Conservation (phyloP, 2,329 filamentous ascomycete genomes). For the Aspergillus clavatus region DNA sequence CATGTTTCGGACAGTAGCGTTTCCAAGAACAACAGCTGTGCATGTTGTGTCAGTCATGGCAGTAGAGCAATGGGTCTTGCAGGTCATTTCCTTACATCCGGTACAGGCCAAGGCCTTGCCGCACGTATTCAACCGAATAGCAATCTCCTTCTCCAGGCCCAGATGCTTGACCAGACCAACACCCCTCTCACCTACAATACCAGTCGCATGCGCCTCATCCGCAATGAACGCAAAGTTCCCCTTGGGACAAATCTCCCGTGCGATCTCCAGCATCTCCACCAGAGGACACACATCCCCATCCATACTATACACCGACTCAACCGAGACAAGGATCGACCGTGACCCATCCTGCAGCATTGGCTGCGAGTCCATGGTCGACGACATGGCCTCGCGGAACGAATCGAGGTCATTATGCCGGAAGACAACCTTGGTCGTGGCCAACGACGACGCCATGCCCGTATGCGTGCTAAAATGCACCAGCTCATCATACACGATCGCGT, state of each 20-base stretch:
- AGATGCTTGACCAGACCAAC: conserved; percentile 39
- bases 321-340: conserved; percentile 35
- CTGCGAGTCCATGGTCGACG: background rate
- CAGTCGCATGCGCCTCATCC: conserved; percentile 48
- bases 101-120: conserved; percentile 48
- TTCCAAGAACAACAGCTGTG: conserved; percentile 56
- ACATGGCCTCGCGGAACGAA: conserved; percentile 15
- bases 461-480: conserved; percentile 66
- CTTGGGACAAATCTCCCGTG: conserved; percentile 29
- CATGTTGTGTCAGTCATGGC: conserved; percentile 15
- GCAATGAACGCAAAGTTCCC: conserved; percentile 23
- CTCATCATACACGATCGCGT: conserved; percentile 60
- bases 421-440: conserved; percentile 38
- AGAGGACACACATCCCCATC: conserved; percentile 45
- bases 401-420: conserved; percentile 36
- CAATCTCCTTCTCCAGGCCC: conserved; percentile 41
- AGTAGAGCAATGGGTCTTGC: background rate
- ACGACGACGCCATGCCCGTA: conserved; percentile 59
- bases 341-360: conserved; percentile 23
- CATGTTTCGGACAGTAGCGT: conserved; percentile 50
- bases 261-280: conserved; percentile 33
- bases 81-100: conserved; percentile 47
- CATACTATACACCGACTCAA: conserved; percentile 48
- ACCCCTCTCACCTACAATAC: conserved; percentile 40
- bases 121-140: conserved; percentile 40